These are phyloP conservation scores for Phascolomyces articulosus DNA, from an alignment of 371 early-diverging fungal genomes.

Conservation along the genomic window DNA sequence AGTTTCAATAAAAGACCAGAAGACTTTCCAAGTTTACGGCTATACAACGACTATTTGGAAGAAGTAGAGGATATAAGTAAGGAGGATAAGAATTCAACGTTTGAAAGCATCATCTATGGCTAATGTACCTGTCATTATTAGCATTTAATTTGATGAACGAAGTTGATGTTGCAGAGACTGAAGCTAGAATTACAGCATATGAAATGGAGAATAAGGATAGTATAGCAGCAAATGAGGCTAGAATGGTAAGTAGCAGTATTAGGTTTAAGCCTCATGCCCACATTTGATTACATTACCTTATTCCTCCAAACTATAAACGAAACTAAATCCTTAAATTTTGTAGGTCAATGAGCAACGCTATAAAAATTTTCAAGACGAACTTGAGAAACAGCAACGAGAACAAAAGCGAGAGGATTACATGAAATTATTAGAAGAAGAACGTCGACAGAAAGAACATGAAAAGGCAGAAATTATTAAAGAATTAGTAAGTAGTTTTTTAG, in stretches of 20 bases:
- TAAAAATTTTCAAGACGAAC: slow-evolving; percentile 41
- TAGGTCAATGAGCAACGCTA: slow-evolving; percentile 54
- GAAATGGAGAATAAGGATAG: slow-evolving; percentile 80
- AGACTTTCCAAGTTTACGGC: slow-evolving; percentile 78
- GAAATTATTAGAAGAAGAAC: slow-evolving; percentile 54
- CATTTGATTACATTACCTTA: too few relatives aligned
- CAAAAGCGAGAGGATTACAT: slow-evolving; percentile 60
- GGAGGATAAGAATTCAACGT: too few relatives aligned
- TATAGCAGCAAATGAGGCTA: slow-evolving; percentile 72
- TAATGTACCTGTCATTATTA: slow-evolving; percentile 25
- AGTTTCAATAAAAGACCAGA: slow-evolving; percentile 92
- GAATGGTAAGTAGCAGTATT: slow-evolving; percentile 50
- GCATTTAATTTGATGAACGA: slow-evolving; percentile 89
- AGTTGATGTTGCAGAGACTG: slow-evolving; percentile 83
- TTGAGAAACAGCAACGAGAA: slow-evolving; percentile 51
- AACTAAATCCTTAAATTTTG: too few relatives aligned
- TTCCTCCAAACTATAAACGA: too few relatives aligned
- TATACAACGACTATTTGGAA: slow-evolving; percentile 92
- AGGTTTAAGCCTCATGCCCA: too few relatives aligned
- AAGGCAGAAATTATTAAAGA: slow-evolving; percentile 55
- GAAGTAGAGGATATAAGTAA: slow-evolving; percentile 88
- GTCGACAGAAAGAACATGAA: slow-evolving; percentile 45
- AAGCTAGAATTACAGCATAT: slow-evolving; percentile 79
- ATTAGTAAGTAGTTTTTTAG: slow-evolving; percentile 52
- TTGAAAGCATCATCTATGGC: background rate